A percentile compares a stretch with the other conserved stretches of the same genome.
Evolutionary conservation across 257 asterid species (phyloP).

Genomic region (Solanum sejunctum): DNA sequence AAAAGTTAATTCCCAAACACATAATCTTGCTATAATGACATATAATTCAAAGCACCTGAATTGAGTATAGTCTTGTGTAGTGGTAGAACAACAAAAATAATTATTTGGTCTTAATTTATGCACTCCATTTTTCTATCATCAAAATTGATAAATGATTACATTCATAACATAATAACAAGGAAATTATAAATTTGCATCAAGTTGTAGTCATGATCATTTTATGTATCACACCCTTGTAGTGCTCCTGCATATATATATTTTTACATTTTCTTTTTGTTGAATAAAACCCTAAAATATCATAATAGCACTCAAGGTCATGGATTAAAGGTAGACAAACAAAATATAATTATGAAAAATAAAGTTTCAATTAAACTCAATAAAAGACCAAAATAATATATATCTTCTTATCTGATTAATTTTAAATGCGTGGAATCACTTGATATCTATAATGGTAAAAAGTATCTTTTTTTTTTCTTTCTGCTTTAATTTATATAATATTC

Average conservation of each 20-base stretch:
- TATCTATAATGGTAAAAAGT: neutral
- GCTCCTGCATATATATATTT: no score
- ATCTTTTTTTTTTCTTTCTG: neutral
- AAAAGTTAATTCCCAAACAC: neutral
- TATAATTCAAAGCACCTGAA: neutral
- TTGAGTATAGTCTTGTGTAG: constrained; percentile 1
- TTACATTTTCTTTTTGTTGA: neutral
- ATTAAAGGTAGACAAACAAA: neutral
- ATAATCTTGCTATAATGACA: neutral
- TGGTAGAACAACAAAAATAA: neutral
- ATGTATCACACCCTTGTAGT: neutral
- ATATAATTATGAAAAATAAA: neutral
- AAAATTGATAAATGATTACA: neutral
- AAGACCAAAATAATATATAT: no score
- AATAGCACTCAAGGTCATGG: neutral
- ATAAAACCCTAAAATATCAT: neutral
- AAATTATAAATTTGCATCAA: neutral
- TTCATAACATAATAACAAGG: neutral
- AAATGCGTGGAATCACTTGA: neutral
- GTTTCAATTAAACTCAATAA: neutral
- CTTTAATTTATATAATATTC: neutral
- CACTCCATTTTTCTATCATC: neutral
- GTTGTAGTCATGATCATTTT: constrained; percentile 3
- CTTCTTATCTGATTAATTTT: neutral
- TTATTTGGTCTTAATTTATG: neutral